Evolutionary conservation across 306 rosid genomes (phyloP).

Genomic region (Sphenostylis stenocarpa): DNA sequence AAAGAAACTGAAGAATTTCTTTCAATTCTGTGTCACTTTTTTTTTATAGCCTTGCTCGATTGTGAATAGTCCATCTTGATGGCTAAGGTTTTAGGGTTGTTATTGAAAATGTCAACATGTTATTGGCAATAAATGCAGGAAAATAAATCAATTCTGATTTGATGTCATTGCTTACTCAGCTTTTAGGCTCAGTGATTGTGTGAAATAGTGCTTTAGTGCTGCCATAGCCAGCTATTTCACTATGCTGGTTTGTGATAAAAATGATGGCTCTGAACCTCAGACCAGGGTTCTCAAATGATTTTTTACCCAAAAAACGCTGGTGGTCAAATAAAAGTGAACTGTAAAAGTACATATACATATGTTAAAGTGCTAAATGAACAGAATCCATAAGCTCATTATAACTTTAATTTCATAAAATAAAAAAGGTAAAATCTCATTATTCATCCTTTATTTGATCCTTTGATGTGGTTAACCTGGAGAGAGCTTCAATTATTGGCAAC

Average conservation of each 20-base stretch:
- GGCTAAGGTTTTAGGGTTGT: background rate
- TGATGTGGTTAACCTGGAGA: background rate
- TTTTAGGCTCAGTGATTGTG: background rate
- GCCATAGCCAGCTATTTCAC: too few relatives aligned
- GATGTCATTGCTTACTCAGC: background rate
- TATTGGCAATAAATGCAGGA: background rate
- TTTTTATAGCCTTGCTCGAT: background rate
- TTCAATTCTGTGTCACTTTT: background rate
- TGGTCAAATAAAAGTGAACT: background rate
- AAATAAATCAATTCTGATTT: background rate
- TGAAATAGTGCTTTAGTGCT: too few relatives aligned
- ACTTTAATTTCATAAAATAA: background rate
- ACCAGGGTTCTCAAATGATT: background rate
- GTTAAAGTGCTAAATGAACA: background rate
- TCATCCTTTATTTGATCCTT: background rate
- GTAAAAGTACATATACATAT: background rate
- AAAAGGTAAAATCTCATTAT: background rate
- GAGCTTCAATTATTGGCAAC: background rate
- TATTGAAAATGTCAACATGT: background rate
- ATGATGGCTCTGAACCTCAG: background rate
- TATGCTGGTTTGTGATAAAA: background rate
- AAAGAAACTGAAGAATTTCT: background rate
- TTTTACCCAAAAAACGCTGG: background rate
- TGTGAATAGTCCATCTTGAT: conserved; percentile 19
- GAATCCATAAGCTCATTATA: background rate